A percentile compares a stretch with the other conserved stretches of the same genome.
Evolutionary conservation across 345 rosid genomes (phyloP).

Genomic region (Dovyalis caffra): DNA sequence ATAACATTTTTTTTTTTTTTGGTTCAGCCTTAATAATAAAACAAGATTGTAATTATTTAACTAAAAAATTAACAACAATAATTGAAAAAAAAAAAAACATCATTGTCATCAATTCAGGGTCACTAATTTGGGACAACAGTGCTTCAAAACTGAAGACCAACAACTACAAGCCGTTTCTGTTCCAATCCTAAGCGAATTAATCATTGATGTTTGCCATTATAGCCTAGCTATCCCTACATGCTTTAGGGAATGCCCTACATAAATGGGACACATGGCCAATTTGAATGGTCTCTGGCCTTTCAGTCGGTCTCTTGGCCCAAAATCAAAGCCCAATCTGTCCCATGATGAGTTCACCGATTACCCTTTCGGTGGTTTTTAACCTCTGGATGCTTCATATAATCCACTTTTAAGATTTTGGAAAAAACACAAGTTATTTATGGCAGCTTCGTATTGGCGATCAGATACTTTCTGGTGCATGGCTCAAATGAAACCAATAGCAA

Average conservation of each 20-base stretch:
- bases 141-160: neutral
- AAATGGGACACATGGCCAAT: neutral
- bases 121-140: neutral
- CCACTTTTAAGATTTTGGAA: neutral
- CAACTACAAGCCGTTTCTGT: neutral
- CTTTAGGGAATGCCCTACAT: neutral
- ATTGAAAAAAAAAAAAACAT: neutral
- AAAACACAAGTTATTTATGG: neutral
- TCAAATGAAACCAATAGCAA: constrained; percentile 16
- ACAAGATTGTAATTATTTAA: too few species aligned
- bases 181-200: neutral
- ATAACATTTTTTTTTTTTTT: too few species aligned
- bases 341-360: neutral
- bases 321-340: neutral
- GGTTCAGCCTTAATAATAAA: too few species aligned
- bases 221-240: neutral
- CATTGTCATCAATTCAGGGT: neutral
- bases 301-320: constrained; percentile 7
- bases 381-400: neutral
- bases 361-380: neutral
- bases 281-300: neutral
- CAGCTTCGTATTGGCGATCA: neutral
- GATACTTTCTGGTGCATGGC: constrained; percentile 7
- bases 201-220: constrained; percentile 3
- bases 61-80: too few species aligned